Percentiles rank a stretch among this genome's conserved stretches.
These are phyloP conservation scores for Toxicodendron radicans DNA, from an alignment of 345 rosid species.

Conservation along the genomic window DNA sequence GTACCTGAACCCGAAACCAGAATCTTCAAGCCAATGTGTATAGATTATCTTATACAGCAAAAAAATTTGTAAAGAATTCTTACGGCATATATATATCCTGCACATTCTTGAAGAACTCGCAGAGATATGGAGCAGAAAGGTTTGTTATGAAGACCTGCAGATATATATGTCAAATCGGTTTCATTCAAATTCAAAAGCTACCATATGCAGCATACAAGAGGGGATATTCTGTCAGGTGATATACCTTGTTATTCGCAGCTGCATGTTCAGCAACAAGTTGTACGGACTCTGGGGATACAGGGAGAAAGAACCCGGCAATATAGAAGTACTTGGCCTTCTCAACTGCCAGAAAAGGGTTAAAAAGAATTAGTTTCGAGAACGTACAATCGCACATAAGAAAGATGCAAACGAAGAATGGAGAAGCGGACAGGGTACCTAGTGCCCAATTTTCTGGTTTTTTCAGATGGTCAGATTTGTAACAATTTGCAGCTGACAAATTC, in stretches of 20 bases:
- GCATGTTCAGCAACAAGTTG: conserved; percentile 92
- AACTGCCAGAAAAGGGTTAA: conserved; percentile 44
- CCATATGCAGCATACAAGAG: neutral
- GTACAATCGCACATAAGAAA: neutral
- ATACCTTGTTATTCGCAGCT: conserved; percentile 89
- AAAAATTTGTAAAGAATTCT: conserved; percentile 23
- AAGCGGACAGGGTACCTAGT: conserved; percentile 51
- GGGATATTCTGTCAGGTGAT: neutral
- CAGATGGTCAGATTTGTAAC: conserved; percentile 90
- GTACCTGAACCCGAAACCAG: conserved; percentile 46
- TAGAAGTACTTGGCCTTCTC: conserved; percentile 89
- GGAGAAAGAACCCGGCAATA: conserved; percentile 96
- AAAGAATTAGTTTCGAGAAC: conserved; percentile 3
- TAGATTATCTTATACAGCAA: neutral
- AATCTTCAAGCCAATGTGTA: neutral
- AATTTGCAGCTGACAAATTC: conserved; percentile 93
- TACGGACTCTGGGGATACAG: conserved; percentile 89
- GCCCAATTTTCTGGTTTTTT: conserved; percentile 96
- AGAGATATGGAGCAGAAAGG: conserved; percentile 96
- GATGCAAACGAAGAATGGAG: neutral
- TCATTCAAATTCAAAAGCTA: conserved; percentile 10
- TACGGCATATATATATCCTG: conserved; percentile 78
- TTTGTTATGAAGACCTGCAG: conserved; percentile 79
- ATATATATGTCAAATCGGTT: conserved; percentile 10
- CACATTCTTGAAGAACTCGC: conserved; percentile 94